These are phyloP conservation scores for Allantophomopsis lycopodina DNA, from an alignment of 2,329 filamentous ascomycete genomes.

Conservation along the genomic window DNA sequence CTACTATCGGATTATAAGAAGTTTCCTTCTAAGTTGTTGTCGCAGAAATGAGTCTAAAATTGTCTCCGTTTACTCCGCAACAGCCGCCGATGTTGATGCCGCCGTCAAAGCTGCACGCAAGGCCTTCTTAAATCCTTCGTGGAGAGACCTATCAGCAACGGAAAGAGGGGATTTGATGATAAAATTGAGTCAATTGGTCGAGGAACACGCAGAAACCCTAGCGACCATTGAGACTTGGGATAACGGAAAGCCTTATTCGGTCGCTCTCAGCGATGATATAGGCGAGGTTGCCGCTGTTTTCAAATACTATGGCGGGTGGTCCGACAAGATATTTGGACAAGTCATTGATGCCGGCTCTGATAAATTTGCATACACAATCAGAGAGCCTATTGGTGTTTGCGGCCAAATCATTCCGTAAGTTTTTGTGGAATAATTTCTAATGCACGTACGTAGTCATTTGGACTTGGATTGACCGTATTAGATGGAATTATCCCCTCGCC, in stretches of 20 bases:
- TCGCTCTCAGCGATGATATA: slow-evolving; percentile 50
- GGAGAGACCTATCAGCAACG: slow-evolving; percentile 53
- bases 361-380: slow-evolving; percentile 66
- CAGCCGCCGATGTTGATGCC: slow-evolving; percentile 46
- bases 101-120: slow-evolving; percentile 51
- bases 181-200: slow-evolving; percentile 57
- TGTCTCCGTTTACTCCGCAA: slow-evolving; percentile 51
- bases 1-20: too few relatives aligned
- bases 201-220: slow-evolving; percentile 45
- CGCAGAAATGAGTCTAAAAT: slow-evolving; percentile 44
- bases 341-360: slow-evolving; percentile 55
- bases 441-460: too few relatives aligned
- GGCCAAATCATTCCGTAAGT: slow-evolving; percentile 49
- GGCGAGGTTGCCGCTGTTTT: slow-evolving; percentile 41
- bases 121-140: slow-evolving; percentile 45
- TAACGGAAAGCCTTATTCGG: slow-evolving; percentile 63
- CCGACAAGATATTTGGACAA: slow-evolving; percentile 67
- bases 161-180: slow-evolving; percentile 56
- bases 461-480: too few relatives aligned
- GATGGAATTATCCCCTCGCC: slow-evolving; percentile 64
- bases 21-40: not conserved
- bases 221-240: slow-evolving; percentile 58
- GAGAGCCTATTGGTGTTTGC: slow-evolving; percentile 67
- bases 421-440: too few relatives aligned
- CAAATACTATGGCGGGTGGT: slow-evolving; percentile 68